Evolutionary conservation across 805 yeast species (phyloP).

Genomic region (Yamadazyma insecticola): DNA sequence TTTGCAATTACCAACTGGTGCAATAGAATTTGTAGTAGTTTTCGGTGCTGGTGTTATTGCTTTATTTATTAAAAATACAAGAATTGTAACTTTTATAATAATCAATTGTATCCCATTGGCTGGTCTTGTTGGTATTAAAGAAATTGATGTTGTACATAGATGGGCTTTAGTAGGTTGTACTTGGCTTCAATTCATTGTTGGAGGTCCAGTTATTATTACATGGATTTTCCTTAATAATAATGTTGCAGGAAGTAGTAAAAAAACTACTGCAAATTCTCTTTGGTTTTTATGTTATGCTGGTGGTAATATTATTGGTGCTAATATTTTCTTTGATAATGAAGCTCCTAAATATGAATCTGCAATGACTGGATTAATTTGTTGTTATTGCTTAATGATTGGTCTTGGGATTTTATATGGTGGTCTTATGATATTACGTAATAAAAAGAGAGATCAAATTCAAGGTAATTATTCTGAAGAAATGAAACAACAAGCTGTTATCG

Average conservation of each 20-base stretch:
- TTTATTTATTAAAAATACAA: conserved; percentile 14
- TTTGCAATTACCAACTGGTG: conserved; percentile 22
- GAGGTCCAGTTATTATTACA: conserved; percentile 24
- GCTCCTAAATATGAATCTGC: conserved; percentile 22
- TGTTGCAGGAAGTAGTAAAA: conserved; percentile 20
- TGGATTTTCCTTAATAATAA: conserved; percentile 21
- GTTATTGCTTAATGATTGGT: conserved; percentile 18
- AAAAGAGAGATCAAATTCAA: conserved; percentile 13
- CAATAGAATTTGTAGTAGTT: conserved; percentile 22
- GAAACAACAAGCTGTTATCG: conserved; percentile 16
- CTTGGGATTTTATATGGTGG: conserved; percentile 11
- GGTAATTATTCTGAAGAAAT: conserved; percentile 17
- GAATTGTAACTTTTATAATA: conserved; percentile 13
- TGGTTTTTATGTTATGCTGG: conserved; percentile 23
- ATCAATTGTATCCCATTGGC: conserved; percentile 19
- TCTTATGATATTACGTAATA: conserved; percentile 13
- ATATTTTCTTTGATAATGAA: conserved; percentile 17
- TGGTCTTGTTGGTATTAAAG: conserved; percentile 21
- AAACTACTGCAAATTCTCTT: conserved; percentile 16
- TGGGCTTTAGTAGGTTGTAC: conserved; percentile 28
- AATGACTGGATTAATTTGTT: conserved; percentile 18
- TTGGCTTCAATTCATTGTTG: conserved; percentile 25
- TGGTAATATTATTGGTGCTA: conserved; percentile 26
- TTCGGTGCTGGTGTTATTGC: conserved; percentile 22
- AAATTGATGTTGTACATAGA: conserved; percentile 13